These are phyloP conservation scores for Wallemia mellicola DNA, from an alignment of 1,284 basidiomycete genomes.

Conservation along the genomic window DNA sequence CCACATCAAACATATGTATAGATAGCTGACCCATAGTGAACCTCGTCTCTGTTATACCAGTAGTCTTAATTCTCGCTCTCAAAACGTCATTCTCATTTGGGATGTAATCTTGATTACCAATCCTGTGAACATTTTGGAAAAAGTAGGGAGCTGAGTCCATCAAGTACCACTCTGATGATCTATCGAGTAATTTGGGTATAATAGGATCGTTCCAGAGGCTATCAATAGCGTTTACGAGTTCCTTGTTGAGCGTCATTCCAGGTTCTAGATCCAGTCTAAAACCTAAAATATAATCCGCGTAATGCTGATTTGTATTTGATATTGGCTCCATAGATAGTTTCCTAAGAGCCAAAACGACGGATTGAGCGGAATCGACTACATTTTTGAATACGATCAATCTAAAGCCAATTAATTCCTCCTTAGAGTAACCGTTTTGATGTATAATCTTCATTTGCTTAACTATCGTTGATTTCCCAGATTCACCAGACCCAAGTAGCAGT, in stretches of 20 bases:
- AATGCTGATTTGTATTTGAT: conserved; percentile 39
- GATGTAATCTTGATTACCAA: conserved; percentile 46
- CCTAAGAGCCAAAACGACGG: conserved; percentile 60
- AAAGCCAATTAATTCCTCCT: conserved; percentile 48
- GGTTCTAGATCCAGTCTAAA: conserved; percentile 20
- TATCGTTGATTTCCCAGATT: conserved; percentile 81
- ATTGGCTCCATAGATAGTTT: conserved; percentile 63
- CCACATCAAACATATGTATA: conserved; percentile 51
- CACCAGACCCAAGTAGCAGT: conserved; percentile 61
- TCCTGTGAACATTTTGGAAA: conserved; percentile 19
- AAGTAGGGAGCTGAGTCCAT: conserved; percentile 88
- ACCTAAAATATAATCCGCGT: conserved; percentile 21
- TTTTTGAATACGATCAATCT: conserved; percentile 40
- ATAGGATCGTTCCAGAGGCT: conserved; percentile 64
- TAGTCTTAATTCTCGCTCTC: conserved; percentile 63
- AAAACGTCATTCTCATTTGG: conserved; percentile 74
- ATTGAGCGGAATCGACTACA: conserved; percentile 64
- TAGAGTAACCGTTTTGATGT: conserved; percentile 70
- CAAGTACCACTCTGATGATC: conserved; percentile 64
- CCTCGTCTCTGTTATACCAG: conserved; percentile 64
- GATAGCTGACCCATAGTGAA: background rate
- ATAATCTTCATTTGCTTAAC: conserved; percentile 99
- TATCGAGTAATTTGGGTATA: conserved; percentile 59
- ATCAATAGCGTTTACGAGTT: conserved; percentile 13
- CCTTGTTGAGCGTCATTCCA: conserved; percentile 14